Conservation (phyloP, 1,284 basidiomycete genomes). For the Trametes hirsuta region DNA sequence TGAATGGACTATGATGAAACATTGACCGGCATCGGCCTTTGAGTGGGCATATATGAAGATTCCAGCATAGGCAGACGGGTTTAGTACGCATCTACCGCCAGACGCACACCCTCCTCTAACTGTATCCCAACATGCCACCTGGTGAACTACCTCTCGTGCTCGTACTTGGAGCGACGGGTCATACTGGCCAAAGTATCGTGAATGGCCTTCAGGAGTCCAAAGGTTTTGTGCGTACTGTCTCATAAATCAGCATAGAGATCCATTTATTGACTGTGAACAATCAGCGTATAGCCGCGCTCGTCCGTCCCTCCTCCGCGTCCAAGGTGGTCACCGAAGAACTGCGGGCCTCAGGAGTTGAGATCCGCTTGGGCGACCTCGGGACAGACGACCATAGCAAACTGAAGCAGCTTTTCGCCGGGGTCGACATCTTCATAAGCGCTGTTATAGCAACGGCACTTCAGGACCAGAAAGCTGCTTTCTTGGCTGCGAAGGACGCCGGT, state of each 20-base stretch:
- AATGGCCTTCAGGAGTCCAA: constrained; percentile 18
- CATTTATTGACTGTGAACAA: neutral
- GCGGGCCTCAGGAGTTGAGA: constrained; percentile 17
- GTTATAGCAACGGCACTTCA: constrained; percentile 3
- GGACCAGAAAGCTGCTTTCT: constrained; percentile 23
- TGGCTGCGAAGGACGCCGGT: constrained; percentile 21
- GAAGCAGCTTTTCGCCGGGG: constrained; percentile 11
- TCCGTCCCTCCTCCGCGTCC: constrained; percentile 14
- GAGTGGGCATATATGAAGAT: no score
- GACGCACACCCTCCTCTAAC: no score
- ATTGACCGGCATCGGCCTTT: no score
- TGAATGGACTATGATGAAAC: no score
- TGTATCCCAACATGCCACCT: no score
- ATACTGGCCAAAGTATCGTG: constrained; percentile 23
- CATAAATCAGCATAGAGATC: neutral
- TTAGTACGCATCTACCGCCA: no score
- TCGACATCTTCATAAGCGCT: constrained; percentile 22
- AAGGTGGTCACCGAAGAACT: constrained; percentile 11
- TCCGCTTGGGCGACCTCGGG: constrained; percentile 20
- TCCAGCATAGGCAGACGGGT: no score
- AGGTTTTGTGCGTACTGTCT: constrained; percentile 19
- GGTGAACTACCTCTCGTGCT: constrained; percentile 18
- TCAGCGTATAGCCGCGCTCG: constrained; percentile 15
- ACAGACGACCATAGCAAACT: constrained; percentile 13
- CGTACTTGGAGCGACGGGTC: constrained; percentile 27